phyloP scores from a whole-genome alignment of 441 rosid genomes.

The Mallotus repandus region DNA sequence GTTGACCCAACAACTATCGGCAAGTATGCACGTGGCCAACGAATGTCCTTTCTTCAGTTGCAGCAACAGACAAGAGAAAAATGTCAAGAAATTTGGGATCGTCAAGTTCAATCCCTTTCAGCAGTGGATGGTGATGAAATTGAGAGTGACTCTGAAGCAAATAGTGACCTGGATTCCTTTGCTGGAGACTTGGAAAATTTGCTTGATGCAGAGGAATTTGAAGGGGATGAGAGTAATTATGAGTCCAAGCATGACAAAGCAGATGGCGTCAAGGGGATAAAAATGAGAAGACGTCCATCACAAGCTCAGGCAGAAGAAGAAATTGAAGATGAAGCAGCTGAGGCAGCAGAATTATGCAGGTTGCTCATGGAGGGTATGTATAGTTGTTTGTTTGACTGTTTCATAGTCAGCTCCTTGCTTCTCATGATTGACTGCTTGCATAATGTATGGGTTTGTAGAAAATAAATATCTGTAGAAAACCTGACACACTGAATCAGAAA shows the following conservation, averaged over 20 bases:
- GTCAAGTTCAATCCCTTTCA: constrained; percentile 83
- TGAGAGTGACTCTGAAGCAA: constrained; percentile 93
- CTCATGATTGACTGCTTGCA: background rate
- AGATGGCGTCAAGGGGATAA: constrained; percentile 87
- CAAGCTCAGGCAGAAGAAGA: constrained; percentile 91
- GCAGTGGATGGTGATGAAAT: constrained; percentile 83
- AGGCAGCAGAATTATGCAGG: constrained; percentile 91
- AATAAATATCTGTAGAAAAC: background rate
- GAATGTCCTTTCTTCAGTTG: constrained; percentile 98
- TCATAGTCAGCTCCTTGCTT: background rate
- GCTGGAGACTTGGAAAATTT: constrained; percentile 97
- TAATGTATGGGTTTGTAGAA: background rate
- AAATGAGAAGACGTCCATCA: constrained; percentile 86
- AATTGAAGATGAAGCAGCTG: constrained; percentile 95
- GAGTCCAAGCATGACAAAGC: constrained; percentile 67
- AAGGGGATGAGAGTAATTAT: constrained; percentile 65
- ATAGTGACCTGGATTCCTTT: constrained; percentile 98
- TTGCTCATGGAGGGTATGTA: constrained; percentile 94
- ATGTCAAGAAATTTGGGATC: constrained; percentile 99
- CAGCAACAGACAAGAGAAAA: constrained; percentile 99
- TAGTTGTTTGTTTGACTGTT: constrained; percentile 16
- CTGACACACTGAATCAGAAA: background rate
- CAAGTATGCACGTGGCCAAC: constrained; percentile 98
- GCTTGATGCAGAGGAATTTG: constrained; percentile 98
- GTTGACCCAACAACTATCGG: constrained; percentile 95